Base-by-base conservation (phyloP, 352 stramenopile genomes). In the Phytophthora cryptogea region DNA sequence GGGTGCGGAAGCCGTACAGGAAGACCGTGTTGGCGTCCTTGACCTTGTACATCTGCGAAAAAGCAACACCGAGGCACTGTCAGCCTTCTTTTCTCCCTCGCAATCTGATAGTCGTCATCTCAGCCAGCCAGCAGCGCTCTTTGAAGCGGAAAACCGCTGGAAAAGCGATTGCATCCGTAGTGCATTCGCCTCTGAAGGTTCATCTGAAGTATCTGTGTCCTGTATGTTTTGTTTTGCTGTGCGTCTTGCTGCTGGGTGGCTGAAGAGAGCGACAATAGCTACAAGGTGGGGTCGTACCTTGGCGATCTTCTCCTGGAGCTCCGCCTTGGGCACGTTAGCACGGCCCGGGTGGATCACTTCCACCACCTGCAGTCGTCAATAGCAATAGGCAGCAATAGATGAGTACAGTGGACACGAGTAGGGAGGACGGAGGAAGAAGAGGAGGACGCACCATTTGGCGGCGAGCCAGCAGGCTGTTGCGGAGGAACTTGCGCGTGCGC, bases 401-500 rank as follows among this genome's bases (percentile, higher is more conserved):
- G 5, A 46, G 2, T 52, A 14, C 28, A 4, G n/a, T 13, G 50
- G 20, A 36, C 9, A 48, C 35, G 8, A 11, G 44, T 8, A 23
- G 17, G 10, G 14, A 11, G n/a, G n/a, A 23, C 23, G 37, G 37
- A 26, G 41, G 26, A 27, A 37, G 17, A 10, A 49, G 26, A 20
- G 43, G 5, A 17, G 35, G 27, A 66, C 72, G 73, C 92, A 98
- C 88, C 83, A 99, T 98, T 93, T 99, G 97, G 74, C 95, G 97
- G 74, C 97, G 86, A 62, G 92, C 82, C 59, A 99, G 85, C 63
- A 99, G 94, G 50, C 92, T 90, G 90, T 99, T 99, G 74, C 92
- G 86, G 68, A 99, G 94, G 85, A 99, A 99, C 89, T 99, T 99
- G 78, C 97, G 94, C 69, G 97, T 99, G 80, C 98, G 96, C 68